Conservation (phyloP, 192 early-diverging fungal genomes). For the Linderina pennispora region DNA sequence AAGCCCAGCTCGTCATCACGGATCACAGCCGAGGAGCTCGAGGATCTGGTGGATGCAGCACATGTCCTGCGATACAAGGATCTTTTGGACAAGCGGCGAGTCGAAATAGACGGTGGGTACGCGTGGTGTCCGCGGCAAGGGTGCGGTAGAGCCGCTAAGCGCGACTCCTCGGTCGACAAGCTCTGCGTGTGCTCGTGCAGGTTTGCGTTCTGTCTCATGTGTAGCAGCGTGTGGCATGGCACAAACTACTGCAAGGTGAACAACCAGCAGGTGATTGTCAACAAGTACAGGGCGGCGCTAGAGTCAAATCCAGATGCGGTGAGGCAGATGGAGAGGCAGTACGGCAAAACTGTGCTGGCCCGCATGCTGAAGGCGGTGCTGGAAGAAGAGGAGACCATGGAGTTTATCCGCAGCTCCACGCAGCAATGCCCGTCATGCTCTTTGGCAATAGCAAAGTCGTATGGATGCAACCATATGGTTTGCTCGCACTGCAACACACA, state of each 20-base stretch:
- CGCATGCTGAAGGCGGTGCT: constrained; percentile 2
- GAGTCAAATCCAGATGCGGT: background rate
- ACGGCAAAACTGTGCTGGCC: constrained; percentile 4
- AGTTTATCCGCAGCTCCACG: background rate
- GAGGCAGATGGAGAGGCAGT: constrained; percentile 5
- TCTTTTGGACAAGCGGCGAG: constrained; percentile 8
- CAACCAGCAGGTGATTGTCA: background rate
- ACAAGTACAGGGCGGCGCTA: constrained; percentile 4
- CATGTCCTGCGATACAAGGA: background rate
- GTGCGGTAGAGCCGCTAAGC: constrained; percentile 3
- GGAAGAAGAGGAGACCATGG: background rate
- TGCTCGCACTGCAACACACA: constrained; percentile 15
- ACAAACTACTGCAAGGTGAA: constrained; percentile 9
- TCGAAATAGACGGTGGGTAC: constrained; percentile 5
- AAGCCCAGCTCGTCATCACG: background rate
- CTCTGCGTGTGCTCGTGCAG: constrained; percentile 13
- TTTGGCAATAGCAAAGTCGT: constrained; percentile 8
- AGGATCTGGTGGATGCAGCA: background rate
- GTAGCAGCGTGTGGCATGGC: constrained; percentile 19
- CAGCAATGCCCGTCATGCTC: constrained; percentile 15
- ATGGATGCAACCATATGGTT: constrained; percentile 26
- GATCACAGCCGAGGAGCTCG: background rate
- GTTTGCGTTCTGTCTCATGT: constrained; percentile 16
- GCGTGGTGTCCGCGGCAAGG: constrained; percentile 17
- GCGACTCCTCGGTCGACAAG: background rate